Percentiles rank a stretch among this genome's conserved stretches.
Conservation (phyloP, 148 eudicot species). For the Diospyros lotus region DNA sequence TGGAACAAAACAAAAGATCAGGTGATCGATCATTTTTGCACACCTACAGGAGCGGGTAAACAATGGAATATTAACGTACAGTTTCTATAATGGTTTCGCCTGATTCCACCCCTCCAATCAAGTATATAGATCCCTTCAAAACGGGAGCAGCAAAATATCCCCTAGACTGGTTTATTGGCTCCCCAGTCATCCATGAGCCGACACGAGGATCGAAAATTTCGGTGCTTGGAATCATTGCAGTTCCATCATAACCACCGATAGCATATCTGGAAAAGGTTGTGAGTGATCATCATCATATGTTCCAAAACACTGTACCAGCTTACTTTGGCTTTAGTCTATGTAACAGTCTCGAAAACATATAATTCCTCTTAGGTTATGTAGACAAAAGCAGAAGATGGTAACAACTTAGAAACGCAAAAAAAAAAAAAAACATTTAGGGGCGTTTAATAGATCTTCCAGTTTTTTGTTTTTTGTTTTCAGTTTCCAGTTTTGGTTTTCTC, state of each 20-base stretch:
- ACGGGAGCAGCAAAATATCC: constrained; percentile 59
- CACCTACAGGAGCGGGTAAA: not conserved
- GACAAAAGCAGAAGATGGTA: too few relatives aligned
- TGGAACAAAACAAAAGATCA: not conserved
- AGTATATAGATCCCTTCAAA: constrained; percentile 40
- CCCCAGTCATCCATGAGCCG: constrained; percentile 62
- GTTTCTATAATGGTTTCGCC: constrained; percentile 26
- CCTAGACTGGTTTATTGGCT: constrained; percentile 52
- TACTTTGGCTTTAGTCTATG: not conserved
- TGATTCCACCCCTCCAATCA: constrained; percentile 56
- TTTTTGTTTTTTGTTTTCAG: too few relatives aligned
- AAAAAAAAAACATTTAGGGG: too few relatives aligned
- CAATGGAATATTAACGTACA: constrained; percentile 26
- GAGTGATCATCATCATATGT: not conserved
- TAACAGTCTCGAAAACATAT: too few relatives aligned
- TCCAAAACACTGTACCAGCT: not conserved
- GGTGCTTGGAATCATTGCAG: constrained; percentile 42
- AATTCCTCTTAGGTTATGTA: too few relatives aligned
- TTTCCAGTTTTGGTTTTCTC: too few relatives aligned
- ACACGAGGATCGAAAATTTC: constrained; percentile 83
- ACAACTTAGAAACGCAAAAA: too few relatives aligned
- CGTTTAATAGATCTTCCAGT: too few relatives aligned
- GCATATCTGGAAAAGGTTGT: constrained; percentile 44
- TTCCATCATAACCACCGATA: constrained; percentile 72
- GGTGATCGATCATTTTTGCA: not conserved